Evolutionary conservation across 2,329 filamentous ascomycete species (phyloP), one percentile per base, ranked within the genome.

Genomic region (Cladosporium sp.): DNA sequence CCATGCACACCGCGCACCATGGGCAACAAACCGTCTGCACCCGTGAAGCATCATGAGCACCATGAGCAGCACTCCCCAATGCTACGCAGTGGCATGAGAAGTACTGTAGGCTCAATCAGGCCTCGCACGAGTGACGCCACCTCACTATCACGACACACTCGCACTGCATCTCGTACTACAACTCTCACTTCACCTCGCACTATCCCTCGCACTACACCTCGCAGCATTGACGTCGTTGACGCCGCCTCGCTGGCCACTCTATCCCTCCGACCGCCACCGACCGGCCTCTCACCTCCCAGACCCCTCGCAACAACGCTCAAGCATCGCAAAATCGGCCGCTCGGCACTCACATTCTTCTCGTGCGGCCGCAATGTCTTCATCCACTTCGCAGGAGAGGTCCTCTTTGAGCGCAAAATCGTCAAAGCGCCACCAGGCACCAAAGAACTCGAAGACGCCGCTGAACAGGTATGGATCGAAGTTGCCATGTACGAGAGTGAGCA

Each of bases 301-400:
- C 68, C 34, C 30, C 65, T 21, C 66, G 68, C 51, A n/a, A 32
- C 69, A 34, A 51, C 41, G 10, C 15, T 49, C 10, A 62, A 66
- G 0, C 47, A 55, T 21, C 70, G 70, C 52, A 63, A 65, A 26
- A 34, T 69, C 4, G 60, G 21, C 6, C 61, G 67, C 24, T 38
- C 59, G 1, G 70, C 67, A 7, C 52, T 55, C 14, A 68, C 52
- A 0, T 69, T 71, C 58, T 59, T 66, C 44, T 66, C 67, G 34
- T 69, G 66, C 30, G 70, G 64, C 6, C 59, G 57, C 11, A 68
- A 68, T 34, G 30, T 70, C 15, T 72, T 73, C 65, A 57, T 68
- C 0, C 70, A 71, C 47, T 60, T 70, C 61, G 60, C 54, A 24
- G 54, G 66, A 11, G 62, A 65, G 0, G 58, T 67, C 5, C 62